Evolutionary conservation across 257 asterid species (phyloP).

Genomic region (Solanum habrochaites): DNA sequence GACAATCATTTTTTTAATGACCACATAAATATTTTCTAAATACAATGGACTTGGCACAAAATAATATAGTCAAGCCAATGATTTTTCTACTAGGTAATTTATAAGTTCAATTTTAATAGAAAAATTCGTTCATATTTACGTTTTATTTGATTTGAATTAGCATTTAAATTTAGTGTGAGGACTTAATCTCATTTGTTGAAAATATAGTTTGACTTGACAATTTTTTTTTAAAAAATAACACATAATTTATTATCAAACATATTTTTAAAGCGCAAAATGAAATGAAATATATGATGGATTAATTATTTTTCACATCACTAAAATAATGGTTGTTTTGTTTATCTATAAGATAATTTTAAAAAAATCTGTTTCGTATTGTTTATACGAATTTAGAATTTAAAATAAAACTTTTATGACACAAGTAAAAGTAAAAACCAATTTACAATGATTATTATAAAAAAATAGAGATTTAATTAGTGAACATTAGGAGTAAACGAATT

Average conservation of each 20-base stretch:
- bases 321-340: not conserved
- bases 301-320: not conserved
- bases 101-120: not conserved
- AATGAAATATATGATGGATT: too few relatives aligned
- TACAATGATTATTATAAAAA: too few relatives aligned
- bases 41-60: not conserved
- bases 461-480: not conserved
- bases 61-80: not conserved
- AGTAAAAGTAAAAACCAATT: too few relatives aligned
- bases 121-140: not conserved
- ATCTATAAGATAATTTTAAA: not conserved
- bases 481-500: not conserved
- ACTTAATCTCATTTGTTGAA: too few relatives aligned
- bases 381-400: rapidly evolving
- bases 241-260: too few relatives aligned
- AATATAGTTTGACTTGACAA: too few relatives aligned
- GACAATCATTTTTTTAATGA: not conserved
- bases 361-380: too few relatives aligned
- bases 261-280: too few relatives aligned
- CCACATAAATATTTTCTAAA: not conserved
- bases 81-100: not conserved
- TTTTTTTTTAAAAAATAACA: too few relatives aligned
- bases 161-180: not conserved
- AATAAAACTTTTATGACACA: too few relatives aligned
- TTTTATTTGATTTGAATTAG: not conserved